Evolutionary conservation across 2,329 filamentous ascomycete genomes (phyloP), one percentile per base, ranked within the genome.

Genomic region (Fusarium musae): DNA sequence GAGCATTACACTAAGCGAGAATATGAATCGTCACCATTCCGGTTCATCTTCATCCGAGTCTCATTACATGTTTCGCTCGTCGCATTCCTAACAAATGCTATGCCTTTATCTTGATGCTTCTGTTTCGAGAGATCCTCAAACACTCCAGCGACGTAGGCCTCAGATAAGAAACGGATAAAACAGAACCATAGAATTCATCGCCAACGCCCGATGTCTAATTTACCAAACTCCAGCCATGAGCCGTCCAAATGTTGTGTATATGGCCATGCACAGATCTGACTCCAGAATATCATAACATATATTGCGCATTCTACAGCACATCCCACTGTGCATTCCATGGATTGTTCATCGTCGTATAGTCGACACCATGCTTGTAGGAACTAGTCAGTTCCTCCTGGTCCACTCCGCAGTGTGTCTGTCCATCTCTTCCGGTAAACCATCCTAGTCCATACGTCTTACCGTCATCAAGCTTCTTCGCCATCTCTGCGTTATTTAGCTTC

Each of bases 351-450:
- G 82, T 78, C 21, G 82, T 81, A 37, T 85, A 85, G 63, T 87
- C 85, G 47, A 87, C 80, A 9, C 92, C 91, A 79, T 93, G 91
- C 79, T 88, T 90, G 80, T 94, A 95, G 64, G 80, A 83, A 67
- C 87, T 88, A 68, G 87, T 83, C 77, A 95, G 83, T 79, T 93
- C 91, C 83, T 95, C 93, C 82, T 94, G 87, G 78, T 96, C 93
- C 64, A 96, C 89, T 17, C 93, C 93, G 78, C 92, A 92, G 84
- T 95, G 93, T 70, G 89, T 88, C 80, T 92, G 87, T 7, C 91
- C 90, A 80, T 96, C 93, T 23, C 93, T 84, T 0, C 93, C 93
- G 44, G 84, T 83, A 77, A 95, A 95, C 93, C 93, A 95, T 2
- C 93, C 93, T 39, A 95, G 81, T 3, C 92, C 93, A 80, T 95